phyloP scores from a whole-genome alignment of 192 early-diverging fungal genomes.

The Anaeromyces robustus region DNA sequence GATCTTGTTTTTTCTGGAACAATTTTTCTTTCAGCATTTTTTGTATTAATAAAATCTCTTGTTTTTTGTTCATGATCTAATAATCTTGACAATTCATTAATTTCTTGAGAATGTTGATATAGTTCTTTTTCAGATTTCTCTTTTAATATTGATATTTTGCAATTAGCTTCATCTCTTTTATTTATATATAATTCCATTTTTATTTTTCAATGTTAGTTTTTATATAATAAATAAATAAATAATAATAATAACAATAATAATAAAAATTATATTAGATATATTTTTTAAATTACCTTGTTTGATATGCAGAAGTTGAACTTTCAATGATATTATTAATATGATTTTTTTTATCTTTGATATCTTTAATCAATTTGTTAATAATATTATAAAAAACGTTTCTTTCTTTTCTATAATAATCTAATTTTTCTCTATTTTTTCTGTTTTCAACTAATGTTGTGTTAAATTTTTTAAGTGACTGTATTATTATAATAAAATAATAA shows the following conservation, averaged over 20 bases:
- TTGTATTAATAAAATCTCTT: background rate
- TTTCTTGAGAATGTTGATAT: background rate
- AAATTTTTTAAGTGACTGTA: background rate
- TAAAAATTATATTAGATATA: too few relatives aligned
- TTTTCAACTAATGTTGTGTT: background rate
- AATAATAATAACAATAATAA: too few relatives aligned
- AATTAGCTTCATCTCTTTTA: background rate
- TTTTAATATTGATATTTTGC: background rate
- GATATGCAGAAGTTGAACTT: background rate
- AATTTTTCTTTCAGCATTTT: background rate
- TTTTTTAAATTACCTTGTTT: background rate
- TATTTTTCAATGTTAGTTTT: too few relatives aligned
- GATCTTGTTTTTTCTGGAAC: background rate
- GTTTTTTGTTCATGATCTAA: background rate
- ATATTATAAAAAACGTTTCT: background rate
- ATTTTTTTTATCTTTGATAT: background rate
- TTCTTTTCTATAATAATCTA: background rate
- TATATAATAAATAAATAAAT: too few relatives aligned
- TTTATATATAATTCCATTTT: background rate
- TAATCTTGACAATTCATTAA: background rate
- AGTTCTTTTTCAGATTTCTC: background rate
- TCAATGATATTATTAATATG: background rate
- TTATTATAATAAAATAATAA: background rate
- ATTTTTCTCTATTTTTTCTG: background rate
- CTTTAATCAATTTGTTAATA: background rate